Evolutionary conservation across 1,284 basidiomycete species (phyloP).

Genomic region (Ustilago trichophora): DNA sequence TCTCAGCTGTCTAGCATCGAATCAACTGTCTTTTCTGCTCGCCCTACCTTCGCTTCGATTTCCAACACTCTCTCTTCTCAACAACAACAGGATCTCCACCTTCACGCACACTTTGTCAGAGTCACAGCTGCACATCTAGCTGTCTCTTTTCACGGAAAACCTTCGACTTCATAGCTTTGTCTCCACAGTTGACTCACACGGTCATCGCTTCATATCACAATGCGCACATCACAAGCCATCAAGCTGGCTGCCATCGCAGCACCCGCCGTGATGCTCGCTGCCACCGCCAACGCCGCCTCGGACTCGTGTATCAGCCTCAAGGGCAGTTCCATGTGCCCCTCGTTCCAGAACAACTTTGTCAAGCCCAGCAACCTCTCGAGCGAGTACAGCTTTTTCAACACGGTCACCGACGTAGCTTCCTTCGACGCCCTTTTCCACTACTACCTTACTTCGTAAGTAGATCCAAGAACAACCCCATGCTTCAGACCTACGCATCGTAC

Average conservation of each 20-base stretch:
- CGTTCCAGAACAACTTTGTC: constrained; percentile 61
- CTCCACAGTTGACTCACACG: too few relatives aligned
- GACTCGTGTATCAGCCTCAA: constrained; percentile 52
- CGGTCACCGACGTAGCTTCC: constrained; percentile 66
- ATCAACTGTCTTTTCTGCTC: constrained; percentile 39
- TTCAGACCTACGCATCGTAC: constrained; percentile 1
- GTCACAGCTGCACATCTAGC: background rate
- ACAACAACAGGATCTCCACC: constrained; percentile 8
- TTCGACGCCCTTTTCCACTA: constrained; percentile 67
- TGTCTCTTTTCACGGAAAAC: background rate
- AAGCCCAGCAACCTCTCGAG: constrained; percentile 66
- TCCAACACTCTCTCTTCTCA: too few relatives aligned
- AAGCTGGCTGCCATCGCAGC: constrained; percentile 28
- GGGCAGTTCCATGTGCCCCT: constrained; percentile 52
- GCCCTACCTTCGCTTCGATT: constrained; percentile 1
- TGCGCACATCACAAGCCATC: constrained; percentile 37
- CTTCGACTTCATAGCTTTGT: too few relatives aligned
- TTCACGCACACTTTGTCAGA: background rate
- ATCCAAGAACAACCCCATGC: too few relatives aligned
- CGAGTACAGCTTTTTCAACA: constrained; percentile 65
- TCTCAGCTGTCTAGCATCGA: constrained; percentile 17
- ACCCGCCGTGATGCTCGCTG: constrained; percentile 31
- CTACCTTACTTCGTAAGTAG: constrained; percentile 66
- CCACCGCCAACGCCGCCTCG: constrained; percentile 29
- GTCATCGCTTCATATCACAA: constrained; percentile 7